A percentile compares a stretch with the other conserved stretches of the same genome.
Evolutionary conservation across 2,329 filamentous ascomycete genomes (phyloP).

Genomic region (Dryadomyces quercivorus): DNA sequence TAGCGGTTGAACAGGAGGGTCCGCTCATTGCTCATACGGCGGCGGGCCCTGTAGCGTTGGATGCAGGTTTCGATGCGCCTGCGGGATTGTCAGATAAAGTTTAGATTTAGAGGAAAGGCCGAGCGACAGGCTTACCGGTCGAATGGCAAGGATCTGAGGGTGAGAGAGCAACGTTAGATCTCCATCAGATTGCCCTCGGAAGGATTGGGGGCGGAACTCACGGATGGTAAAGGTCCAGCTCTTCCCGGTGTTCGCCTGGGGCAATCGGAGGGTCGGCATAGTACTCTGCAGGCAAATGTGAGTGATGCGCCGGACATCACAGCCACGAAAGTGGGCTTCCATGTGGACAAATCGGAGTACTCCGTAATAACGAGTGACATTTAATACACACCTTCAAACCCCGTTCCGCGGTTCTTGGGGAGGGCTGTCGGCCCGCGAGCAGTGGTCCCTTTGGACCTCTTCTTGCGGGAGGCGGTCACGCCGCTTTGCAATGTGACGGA

Average conservation of each 20-base stretch:
- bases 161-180: background rate
- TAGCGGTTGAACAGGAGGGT: constrained; percentile 64
- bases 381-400: constrained; percentile 48
- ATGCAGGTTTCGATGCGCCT: constrained; percentile 80
- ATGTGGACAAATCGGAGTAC: too few species aligned
- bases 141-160: constrained; percentile 7
- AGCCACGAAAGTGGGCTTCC: background rate
- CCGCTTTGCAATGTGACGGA: constrained; percentile 2
- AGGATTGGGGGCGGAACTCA: constrained; percentile 26
- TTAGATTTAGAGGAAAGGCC: constrained; percentile 30
- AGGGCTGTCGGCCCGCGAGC: constrained; percentile 27
- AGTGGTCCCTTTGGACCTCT: constrained; percentile 25
- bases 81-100: constrained; percentile 5
- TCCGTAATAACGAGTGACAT: too few species aligned
- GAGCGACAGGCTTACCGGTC: constrained; percentile 12
- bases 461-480: constrained; percentile 19
- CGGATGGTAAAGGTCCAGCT: constrained; percentile 54
- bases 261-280: constrained; percentile 72
- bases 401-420: constrained; percentile 38
- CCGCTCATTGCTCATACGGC: constrained; percentile 56
- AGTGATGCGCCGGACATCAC: background rate
- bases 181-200: background rate
- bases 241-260: constrained; percentile 52
- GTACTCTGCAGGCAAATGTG: constrained; percentile 37
- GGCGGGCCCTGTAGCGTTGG: constrained; percentile 64